Evolutionary conservation across 2,329 filamentous ascomycete genomes (phyloP), one percentile per base, ranked within the genome.

Genomic region (Phaeosphaeria sp.): DNA sequence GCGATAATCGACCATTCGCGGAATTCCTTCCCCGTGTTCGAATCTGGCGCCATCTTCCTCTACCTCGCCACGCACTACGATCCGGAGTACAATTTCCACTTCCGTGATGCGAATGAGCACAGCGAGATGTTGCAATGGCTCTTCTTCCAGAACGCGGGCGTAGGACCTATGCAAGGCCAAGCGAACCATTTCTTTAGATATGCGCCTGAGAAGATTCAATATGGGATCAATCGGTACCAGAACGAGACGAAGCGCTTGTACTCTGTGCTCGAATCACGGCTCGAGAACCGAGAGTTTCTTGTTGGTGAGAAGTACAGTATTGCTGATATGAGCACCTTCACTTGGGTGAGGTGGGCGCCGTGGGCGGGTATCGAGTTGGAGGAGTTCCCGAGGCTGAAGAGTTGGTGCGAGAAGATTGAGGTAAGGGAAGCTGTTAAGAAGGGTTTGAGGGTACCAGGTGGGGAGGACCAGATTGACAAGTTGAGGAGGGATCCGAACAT

Each of bases 221-320:
- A 96, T 73, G 91, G 89, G 52, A 86, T 94, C 57, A 86, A 91
- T 71, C 85, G 92, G 44, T 96, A 96, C 79, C 80, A 83, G 72
- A 93, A 92, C 71, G 92, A 96, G 79, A 91, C 89, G 0, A 84
- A 88, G n/a, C 86, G 92, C 1, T 81, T 96, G 1, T 96, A 94
- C 78, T 82, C 87, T 52, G 88, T 92, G 20, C 80, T 96, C 56
- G 89, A 96, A 68, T 84, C 83, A 25, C 86, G 92, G 43, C 84
- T 96, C 77, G 43, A 79, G 75, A 54, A 47, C 4, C 72, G 80
- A 13, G 80, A 83, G 4, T 87, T 80, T 64, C 69, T 87, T 13
- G 83, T 85, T 4, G 90, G 89, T 20, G 84, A 84, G 72, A 85
- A 84, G 62, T 81, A 66, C 36, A 67, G 59, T 10, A 71, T 91